Percentiles rank a stretch among this genome's conserved stretches.
Evolutionary conservation across 2,329 filamentous ascomycete species (phyloP).

Genomic region (Penicillium sp.): DNA sequence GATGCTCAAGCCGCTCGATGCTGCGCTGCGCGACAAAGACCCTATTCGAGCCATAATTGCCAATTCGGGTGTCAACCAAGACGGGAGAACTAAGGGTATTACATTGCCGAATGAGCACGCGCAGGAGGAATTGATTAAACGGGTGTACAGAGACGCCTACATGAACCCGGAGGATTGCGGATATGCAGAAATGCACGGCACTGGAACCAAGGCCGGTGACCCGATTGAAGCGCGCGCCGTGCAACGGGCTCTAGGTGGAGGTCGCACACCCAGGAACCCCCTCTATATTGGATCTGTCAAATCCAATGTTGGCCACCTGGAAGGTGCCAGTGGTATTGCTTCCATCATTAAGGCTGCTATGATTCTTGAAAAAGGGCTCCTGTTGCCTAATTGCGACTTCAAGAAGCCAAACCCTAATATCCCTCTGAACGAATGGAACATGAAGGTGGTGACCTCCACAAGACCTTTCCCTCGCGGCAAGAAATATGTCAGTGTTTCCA

Average conservation of each 20-base stretch:
- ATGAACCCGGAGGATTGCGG: slow-evolving; percentile 30
- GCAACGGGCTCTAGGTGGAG: slow-evolving; percentile 17
- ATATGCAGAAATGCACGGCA: slow-evolving; percentile 42
- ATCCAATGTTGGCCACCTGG: slow-evolving; percentile 38
- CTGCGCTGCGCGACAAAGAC: slow-evolving; percentile 36
- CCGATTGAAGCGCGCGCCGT: slow-evolving; percentile 47
- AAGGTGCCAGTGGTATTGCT: slow-evolving; percentile 28
- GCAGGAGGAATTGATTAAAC: slow-evolving; percentile 38
- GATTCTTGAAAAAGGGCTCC: slow-evolving; percentile 24
- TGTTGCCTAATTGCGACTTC: slow-evolving; percentile 29
- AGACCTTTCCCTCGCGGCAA: slow-evolving; percentile 29
- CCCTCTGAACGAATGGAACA: slow-evolving; percentile 23
- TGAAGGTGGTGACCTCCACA: slow-evolving; percentile 21
- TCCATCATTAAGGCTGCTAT: slow-evolving; percentile 32
- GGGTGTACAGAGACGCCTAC: slow-evolving; percentile 36
- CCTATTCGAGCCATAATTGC: slow-evolving; percentile 37
- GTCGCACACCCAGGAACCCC: slow-evolving; percentile 15
- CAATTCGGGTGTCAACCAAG: slow-evolving; percentile 36
- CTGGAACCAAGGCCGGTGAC: slow-evolving; percentile 52
- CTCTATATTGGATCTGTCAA: slow-evolving; percentile 28
- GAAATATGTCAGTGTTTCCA: slow-evolving; percentile 27
- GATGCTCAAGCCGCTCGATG: slow-evolving; percentile 34
- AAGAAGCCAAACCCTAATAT: slow-evolving; percentile 31
- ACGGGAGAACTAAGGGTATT: slow-evolving; percentile 36
- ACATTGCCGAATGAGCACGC: slow-evolving; percentile 42